A percentile compares a stretch with the other conserved stretches of the same genome.
These are phyloP conservation scores for Albifimbria verrucaria DNA, from an alignment of 2,329 filamentous ascomycete genomes.

Conservation along the genomic window DNA sequence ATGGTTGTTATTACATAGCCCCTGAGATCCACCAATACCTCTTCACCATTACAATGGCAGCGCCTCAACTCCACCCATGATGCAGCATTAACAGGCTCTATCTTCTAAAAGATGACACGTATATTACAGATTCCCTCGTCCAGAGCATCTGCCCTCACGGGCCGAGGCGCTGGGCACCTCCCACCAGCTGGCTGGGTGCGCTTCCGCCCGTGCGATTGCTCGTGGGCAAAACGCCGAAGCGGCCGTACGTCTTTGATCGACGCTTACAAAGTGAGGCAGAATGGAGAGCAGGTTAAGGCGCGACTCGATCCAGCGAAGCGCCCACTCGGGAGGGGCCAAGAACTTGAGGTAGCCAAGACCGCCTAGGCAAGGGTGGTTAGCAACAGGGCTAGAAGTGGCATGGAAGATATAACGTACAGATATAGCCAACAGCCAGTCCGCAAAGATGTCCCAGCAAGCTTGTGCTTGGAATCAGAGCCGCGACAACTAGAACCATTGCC, in stretches of 20 bases:
- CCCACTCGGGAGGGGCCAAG: slow-evolving; percentile 84
- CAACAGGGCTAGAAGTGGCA: neutral
- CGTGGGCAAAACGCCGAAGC: slow-evolving; percentile 82
- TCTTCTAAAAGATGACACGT: slow-evolving; percentile 9
- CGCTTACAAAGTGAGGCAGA: slow-evolving; percentile 86
- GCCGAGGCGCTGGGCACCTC: slow-evolving; percentile 64
- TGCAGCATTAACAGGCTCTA: neutral
- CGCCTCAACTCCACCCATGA: neutral
- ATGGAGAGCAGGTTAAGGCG: slow-evolving; percentile 82
- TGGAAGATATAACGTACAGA: slow-evolving; percentile 59
- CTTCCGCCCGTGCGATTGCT: slow-evolving; percentile 36
- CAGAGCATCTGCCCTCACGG: slow-evolving; percentile 43
- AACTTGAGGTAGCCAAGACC: slow-evolving; percentile 87
- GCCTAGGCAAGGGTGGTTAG: slow-evolving; percentile 42
- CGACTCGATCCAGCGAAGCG: slow-evolving; percentile 81
- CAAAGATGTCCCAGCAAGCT: slow-evolving; percentile 86
- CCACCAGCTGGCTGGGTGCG: slow-evolving; percentile 57
- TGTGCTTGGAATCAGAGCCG: slow-evolving; percentile 74
- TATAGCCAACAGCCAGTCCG: slow-evolving; percentile 79
- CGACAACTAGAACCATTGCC: slow-evolving; percentile 69
- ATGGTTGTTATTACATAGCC: too few relatives aligned
- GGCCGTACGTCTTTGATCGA: slow-evolving; percentile 95
- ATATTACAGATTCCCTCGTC: neutral
- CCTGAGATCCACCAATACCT: slow-evolving; percentile 1
- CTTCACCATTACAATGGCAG: slow-evolving; percentile 3